Base-by-base conservation (phyloP, 148 eudicot species). In the Limonium bicolor region DNA sequence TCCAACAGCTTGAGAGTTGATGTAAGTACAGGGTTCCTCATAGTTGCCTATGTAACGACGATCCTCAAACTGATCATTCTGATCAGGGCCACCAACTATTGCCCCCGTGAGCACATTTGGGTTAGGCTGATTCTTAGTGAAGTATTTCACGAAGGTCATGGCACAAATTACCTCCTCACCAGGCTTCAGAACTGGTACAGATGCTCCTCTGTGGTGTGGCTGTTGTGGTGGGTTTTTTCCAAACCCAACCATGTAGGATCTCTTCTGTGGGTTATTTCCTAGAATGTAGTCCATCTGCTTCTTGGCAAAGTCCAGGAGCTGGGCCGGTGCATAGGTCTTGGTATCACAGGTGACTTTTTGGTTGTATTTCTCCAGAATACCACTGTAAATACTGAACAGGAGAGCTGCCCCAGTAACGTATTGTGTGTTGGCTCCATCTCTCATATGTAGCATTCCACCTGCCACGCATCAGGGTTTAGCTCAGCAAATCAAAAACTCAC, bases 361-460 rank as follows among this genome's bases (percentile, higher is more conserved):
- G 25, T 77, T 74, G 69, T 73, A 30, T 43, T 28, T 57, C 38
- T 77, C 72, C 12, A 87, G 63, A 24, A 76, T 11, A 63, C 82
- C 96, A 27, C 80, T 66, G 4, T 87, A 82, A 2, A 79, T 62
- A 23, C 70, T 79, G 33, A 82, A 74, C 13, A 76, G 44, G 39
- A 87, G 64, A 31, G 94, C 67, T 4, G 86, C 51, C 20, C 63
- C 70, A 0, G 90, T 87, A 6, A 71, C 94, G 28, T 87, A 87
- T 27, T 87, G 96, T 2, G 71, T 37, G 56, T 87, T 87, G 34
- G 96, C 96, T 14, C 96, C 96, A 32, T 87, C 96, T 72, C 96
- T 73, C 50, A 79, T 54, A 65, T 73, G 63, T 41, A 87, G 46
- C 58, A 82, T 21, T 8, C 96, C 96, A n/a, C n/a, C n/a, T n/a